Evolutionary conservation across 139 green algal genomes (phyloP).

Genomic region (Coccomyxa sp.): DNA sequence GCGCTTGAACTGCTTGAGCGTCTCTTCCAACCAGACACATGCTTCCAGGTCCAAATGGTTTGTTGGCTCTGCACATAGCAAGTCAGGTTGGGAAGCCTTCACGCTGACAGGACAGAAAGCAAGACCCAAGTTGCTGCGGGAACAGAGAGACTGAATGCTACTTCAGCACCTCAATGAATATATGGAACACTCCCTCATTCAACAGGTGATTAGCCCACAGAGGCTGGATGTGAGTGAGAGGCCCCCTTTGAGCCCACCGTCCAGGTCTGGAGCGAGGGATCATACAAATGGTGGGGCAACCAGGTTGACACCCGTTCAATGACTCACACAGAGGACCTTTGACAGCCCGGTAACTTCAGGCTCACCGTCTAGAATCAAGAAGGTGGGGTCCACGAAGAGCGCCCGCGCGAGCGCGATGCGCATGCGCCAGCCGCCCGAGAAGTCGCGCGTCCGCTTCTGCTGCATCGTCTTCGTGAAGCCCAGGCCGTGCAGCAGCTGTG

Average conservation of each 20-base stretch:
- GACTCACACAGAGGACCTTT: background rate
- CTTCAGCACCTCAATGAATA: no score
- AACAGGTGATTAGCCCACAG: no score
- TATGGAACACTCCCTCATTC: no score
- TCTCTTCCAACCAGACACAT: slow-evolving; percentile 96
- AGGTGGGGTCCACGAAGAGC: slow-evolving; percentile 87
- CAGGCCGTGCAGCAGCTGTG: slow-evolving; percentile 88
- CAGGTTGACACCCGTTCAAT: no score
- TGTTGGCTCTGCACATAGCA: slow-evolving; percentile 37
- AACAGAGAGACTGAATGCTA: background rate
- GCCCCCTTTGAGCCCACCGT: no score
- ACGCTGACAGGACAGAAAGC: no score
- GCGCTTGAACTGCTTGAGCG: slow-evolving; percentile 86
- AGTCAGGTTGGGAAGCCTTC: background rate
- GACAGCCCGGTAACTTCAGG: background rate
- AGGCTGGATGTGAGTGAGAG: no score
- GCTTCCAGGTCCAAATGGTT: slow-evolving; percentile 82
- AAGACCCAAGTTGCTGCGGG: background rate
- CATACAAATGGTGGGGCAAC: no score
- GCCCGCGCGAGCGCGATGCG: slow-evolving; percentile 87
- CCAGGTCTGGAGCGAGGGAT: no score
- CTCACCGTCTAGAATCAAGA: slow-evolving; percentile 77
- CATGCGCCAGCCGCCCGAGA: slow-evolving; percentile 96
- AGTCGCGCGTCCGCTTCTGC: slow-evolving; percentile 78
- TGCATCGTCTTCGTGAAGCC: slow-evolving; percentile 91